Conservation (phyloP, 1,284 basidiomycete genomes). For the Trichosporon sp. region DNA sequence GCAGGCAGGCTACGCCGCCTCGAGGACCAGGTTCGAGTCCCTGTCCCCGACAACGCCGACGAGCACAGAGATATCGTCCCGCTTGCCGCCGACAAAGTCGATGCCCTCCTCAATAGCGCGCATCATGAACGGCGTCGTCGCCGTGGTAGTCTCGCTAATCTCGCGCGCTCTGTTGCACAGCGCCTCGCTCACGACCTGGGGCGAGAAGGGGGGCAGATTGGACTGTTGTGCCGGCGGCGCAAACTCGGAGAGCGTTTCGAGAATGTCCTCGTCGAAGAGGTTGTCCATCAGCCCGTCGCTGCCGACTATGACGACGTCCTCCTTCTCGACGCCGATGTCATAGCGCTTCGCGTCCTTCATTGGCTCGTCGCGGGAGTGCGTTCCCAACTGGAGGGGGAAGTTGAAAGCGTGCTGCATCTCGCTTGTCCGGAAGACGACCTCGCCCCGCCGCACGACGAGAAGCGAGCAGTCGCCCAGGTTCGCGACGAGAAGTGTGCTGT, state of each 20-base stretch:
- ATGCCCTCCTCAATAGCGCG: conserved; percentile 62
- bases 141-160: conserved; percentile 60
- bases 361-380: conserved; percentile 70
- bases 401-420: conserved; percentile 98
- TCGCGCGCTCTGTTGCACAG: conserved; percentile 60
- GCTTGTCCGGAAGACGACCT: conserved; percentile 80
- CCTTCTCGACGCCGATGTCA: conserved; percentile 75
- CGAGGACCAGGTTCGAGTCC: conserved; percentile 31
- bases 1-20: conserved; percentile 1
- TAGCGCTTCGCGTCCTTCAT: conserved; percentile 70
- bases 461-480: conserved; percentile 92
- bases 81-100: conserved; percentile 58
- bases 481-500: conserved; percentile 81
- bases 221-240: conserved; percentile 48
- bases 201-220: conserved; percentile 55
- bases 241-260: conserved; percentile 81
- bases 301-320: conserved; percentile 87
- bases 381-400: conserved; percentile 78
- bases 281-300: conserved; percentile 92
- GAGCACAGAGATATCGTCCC: conserved; percentile 55
- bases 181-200: conserved; percentile 61
- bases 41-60: conserved; percentile 54
- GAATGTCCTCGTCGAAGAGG: conserved; percentile 89
- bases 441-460: conserved; percentile 75
- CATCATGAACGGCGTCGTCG: conserved; percentile 62